These are phyloP conservation scores for Ceratobasidium papillatum DNA, from an alignment of 1,284 basidiomycete genomes.

Conservation along the genomic window DNA sequence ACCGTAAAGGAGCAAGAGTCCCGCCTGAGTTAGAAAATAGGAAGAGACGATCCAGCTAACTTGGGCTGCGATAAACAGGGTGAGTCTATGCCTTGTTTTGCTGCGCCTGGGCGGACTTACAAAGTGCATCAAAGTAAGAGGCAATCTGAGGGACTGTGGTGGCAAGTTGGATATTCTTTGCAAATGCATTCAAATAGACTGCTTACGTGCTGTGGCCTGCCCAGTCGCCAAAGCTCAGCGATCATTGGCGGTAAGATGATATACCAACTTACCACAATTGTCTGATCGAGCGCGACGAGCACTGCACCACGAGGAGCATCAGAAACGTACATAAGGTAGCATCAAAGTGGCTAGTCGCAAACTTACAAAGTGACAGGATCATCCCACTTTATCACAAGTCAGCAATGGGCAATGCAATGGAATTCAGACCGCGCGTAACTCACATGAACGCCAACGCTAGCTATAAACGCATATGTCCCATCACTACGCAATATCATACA, in stretches of 20 bases:
- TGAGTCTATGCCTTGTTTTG: not conserved
- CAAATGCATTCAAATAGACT: not conserved
- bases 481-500: not conserved
- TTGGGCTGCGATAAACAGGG: constrained; percentile 30
- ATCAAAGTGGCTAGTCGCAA: not conserved
- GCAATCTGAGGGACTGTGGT: constrained; percentile 27
- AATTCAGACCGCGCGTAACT: not conserved
- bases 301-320: constrained; percentile 1
- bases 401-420: not conserved
- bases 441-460: constrained; percentile 32
- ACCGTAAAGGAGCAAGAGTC: constrained; percentile 47
- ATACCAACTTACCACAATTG: constrained; percentile 16
- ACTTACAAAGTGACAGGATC: constrained; percentile 27
- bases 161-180: not conserved
- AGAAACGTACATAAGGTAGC: not conserved
- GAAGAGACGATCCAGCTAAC: constrained; percentile 58
- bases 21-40: constrained; percentile 54
- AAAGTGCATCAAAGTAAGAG: constrained; percentile 33
- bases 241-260: not conserved
- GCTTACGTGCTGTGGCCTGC: constrained; percentile 28
- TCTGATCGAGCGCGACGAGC: constrained; percentile 39
- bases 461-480: not conserved
- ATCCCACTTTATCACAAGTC: constrained; percentile 27
- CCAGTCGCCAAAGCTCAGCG: not conserved
- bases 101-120: not conserved